Percentiles rank a stretch among this genome's conserved stretches.
phyloP scores from a whole-genome alignment of 2,329 filamentous ascomycete genomes.

The Penicillium sp. region DNA sequence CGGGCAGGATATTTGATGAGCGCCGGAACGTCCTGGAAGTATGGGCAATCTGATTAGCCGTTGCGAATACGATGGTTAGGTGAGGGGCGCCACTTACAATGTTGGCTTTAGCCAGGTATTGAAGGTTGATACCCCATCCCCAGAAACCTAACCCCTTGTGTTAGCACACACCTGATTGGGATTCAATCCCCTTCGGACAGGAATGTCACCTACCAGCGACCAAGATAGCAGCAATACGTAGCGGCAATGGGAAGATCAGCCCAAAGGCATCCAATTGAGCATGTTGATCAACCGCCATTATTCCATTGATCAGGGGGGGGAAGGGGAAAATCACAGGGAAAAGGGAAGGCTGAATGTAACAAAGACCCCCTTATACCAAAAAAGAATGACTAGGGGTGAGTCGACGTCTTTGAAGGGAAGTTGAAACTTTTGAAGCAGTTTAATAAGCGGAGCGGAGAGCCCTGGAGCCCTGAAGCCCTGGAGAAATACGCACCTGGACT shows the following conservation, averaged over 20 bases:
- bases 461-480: neutral
- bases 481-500: conserved; percentile 15
- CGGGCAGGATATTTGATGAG: conserved; percentile 84
- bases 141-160: conserved; percentile 67
- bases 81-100: conserved; percentile 57
- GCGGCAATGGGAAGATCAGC: conserved; percentile 82
- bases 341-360: conserved; percentile 10
- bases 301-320: conserved; percentile 35
- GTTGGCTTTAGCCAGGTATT: conserved; percentile 74
- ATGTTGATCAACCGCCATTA: conserved; percentile 44
- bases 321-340: conserved; percentile 1
- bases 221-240: conserved; percentile 80
- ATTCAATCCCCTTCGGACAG: neutral
- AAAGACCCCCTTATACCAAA: conserved; percentile 15
- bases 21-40: conserved; percentile 68
- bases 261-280: conserved; percentile 75
- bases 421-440: conserved; percentile 15
- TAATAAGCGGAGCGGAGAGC: conserved; percentile 18
- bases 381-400: conserved; percentile 42
- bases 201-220: conserved; percentile 66
- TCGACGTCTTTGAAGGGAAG: conserved; percentile 2
- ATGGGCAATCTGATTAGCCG: conserved; percentile 19
- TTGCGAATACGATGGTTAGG: conserved; percentile 1
- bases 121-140: conserved; percentile 92
- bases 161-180: conserved; percentile 4